Percentiles rank a stretch among this genome's conserved stretches.
Evolutionary conservation across 2,329 filamentous ascomycete genomes (phyloP).

Genomic region (Biscogniauxia sp.): DNA sequence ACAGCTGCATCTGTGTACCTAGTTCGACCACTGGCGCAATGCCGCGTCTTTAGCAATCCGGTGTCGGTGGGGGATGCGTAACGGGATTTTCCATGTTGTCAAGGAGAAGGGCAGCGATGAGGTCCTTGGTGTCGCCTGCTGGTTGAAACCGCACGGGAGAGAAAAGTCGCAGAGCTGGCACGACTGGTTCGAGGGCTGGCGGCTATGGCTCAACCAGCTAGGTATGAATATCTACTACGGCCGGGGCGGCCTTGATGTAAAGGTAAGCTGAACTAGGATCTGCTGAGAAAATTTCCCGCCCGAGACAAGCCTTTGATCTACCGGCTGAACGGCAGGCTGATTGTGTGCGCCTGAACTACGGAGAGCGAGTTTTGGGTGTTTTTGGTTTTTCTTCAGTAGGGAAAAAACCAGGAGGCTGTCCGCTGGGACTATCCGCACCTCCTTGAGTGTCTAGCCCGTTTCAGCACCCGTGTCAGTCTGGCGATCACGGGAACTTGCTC

Average conservation of each 20-base stretch:
- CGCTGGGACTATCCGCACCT: slow-evolving; percentile 1
- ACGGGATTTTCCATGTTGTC: slow-evolving; percentile 68
- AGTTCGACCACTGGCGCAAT: slow-evolving; percentile 62
- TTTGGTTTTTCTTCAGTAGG: background rate
- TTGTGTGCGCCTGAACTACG: slow-evolving; percentile 1
- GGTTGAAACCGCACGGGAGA: slow-evolving; percentile 57
- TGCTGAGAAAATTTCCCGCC: slow-evolving; percentile 9
- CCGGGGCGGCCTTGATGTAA: slow-evolving; percentile 64
- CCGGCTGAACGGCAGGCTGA: slow-evolving; percentile 15
- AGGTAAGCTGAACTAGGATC: slow-evolving; percentile 35
- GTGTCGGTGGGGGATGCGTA: slow-evolving; percentile 68
- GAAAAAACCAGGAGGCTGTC: background rate
- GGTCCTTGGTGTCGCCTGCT: slow-evolving; percentile 70
- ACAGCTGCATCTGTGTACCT: slow-evolving; percentile 1
- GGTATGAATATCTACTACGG: slow-evolving; percentile 67
- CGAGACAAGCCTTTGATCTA: slow-evolving; percentile 16
- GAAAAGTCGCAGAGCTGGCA: slow-evolving; percentile 54
- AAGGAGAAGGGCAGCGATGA: slow-evolving; percentile 54
- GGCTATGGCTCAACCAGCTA: slow-evolving; percentile 64
- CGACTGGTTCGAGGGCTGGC: slow-evolving; percentile 62
- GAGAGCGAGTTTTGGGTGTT: background rate
- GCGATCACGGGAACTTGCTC: slow-evolving; percentile 14
- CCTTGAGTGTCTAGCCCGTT: slow-evolving; percentile 10
- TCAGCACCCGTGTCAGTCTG: slow-evolving; percentile 18
- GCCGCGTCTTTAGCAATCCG: slow-evolving; percentile 61